Base-by-base conservation (phyloP, 441 rosid genomes). In the Breynia disticha region DNA sequence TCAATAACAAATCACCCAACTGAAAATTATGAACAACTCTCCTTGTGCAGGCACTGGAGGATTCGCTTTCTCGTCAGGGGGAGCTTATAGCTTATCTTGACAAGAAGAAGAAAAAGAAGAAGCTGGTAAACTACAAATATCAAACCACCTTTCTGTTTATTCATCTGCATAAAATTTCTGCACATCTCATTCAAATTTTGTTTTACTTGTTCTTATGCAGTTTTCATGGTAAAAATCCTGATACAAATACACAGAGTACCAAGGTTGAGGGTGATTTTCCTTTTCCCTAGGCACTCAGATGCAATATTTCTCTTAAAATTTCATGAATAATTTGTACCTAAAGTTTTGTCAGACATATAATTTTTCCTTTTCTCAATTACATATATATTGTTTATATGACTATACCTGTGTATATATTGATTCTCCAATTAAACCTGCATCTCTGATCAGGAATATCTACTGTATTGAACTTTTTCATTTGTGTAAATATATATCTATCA, bases 31-130 rank as follows among this genome's bases (percentile, higher is more conserved):
- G 11, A 20, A 6, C 19, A 22, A 11, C 20, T 12, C 19, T 47
- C 60, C 35, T 35, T 57, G 17, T 57, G 16, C 75, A 89, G 97
- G 89, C 96, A 24, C 70, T 90, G 56, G 89, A 84, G 52, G 90
- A 90, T 8, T 73, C 96, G 1, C 68, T 79, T 52, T 19, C 79
- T 19, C 79, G 71, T 44, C 96, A 84, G 59, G 83, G 76, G 50
- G 96, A 90, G 64, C 77, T 90, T 7, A 41, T 75, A 32, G 91
- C 82, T 14, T 87, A 79, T 65, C 61, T 90, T 19, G 91, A 87
- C 39, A 84, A 83, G 62, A 90, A 90, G 82, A 90, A 86, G 75
- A 87, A 79, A 67, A 81, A 79, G 66, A 90, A 82, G 80, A 90
- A 83, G 76, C 59, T 83, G 83, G 95, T 86, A 75, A 43, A 72